These are phyloP conservation scores for Phlegmacium glaucopus DNA, from an alignment of 768 basidiomycete genomes.

Conservation along the genomic window DNA sequence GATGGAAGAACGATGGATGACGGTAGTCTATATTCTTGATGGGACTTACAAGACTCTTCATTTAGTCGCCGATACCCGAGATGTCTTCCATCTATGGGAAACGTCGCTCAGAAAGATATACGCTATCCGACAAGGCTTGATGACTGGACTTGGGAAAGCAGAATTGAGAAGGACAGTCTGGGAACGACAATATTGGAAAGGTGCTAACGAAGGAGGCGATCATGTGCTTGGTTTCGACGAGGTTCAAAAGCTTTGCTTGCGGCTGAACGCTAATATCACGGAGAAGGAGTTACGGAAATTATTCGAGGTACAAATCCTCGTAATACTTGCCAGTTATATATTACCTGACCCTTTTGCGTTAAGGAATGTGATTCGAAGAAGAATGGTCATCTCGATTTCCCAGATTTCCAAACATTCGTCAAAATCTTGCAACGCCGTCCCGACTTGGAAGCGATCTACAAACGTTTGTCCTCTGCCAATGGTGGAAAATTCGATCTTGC, in stretches of 20 bases:
- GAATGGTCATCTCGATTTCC: slow-evolving; percentile 66
- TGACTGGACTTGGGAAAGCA: slow-evolving; percentile 61
- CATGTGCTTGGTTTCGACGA: slow-evolving; percentile 67
- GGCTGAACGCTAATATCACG: slow-evolving; percentile 63
- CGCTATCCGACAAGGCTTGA: slow-evolving; percentile 64
- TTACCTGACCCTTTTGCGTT: background rate
- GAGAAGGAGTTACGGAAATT: slow-evolving; percentile 49
- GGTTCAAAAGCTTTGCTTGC: slow-evolving; percentile 64
- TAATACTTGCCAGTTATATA: background rate
- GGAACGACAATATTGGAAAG: slow-evolving; percentile 83
- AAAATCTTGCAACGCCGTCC: slow-evolving; percentile 80
- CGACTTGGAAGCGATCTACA: slow-evolving; percentile 71
- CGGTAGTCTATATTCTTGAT: slow-evolving; percentile 77
- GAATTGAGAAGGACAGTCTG: slow-evolving; percentile 67
- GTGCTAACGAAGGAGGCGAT: slow-evolving; percentile 59
- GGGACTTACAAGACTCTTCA: slow-evolving; percentile 85
- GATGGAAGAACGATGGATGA: slow-evolving; percentile 75
- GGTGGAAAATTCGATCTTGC: slow-evolving; percentile 38
- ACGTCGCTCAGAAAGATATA: slow-evolving; percentile 61
- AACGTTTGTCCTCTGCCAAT: slow-evolving; percentile 26
- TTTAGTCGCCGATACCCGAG: slow-evolving; percentile 64
- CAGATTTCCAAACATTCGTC: slow-evolving; percentile 79
- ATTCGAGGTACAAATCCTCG: slow-evolving; percentile 47
- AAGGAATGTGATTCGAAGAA: slow-evolving; percentile 63
- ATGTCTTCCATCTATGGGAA: slow-evolving; percentile 49